phyloP scores from a whole-genome alignment of 352 stramenopile species.

The Pythium aquatile region DNA sequence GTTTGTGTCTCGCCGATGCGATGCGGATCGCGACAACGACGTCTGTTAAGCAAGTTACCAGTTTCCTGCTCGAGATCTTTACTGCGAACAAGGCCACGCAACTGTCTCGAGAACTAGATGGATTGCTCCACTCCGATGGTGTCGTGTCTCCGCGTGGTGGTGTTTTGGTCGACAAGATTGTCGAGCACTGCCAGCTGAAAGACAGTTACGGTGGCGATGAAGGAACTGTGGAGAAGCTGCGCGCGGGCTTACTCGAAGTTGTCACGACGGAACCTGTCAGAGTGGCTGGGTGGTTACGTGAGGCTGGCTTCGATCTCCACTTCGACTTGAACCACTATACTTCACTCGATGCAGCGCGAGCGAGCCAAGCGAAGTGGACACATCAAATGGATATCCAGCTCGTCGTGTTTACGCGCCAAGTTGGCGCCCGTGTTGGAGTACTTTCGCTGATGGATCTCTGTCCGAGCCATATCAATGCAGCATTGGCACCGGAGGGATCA shows the following conservation, averaged over 20 bases:
- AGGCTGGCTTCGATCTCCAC: slow-evolving; percentile 56
- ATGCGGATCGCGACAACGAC: slow-evolving; percentile 8
- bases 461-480: slow-evolving; percentile 49
- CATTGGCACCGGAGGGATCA: slow-evolving; percentile 34
- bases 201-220: background rate
- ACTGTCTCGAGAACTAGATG: background rate
- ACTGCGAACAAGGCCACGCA: background rate
- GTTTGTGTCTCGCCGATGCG: slow-evolving; percentile 8
- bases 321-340: slow-evolving; percentile 50
- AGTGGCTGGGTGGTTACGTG: slow-evolving; percentile 48
- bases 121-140: background rate
- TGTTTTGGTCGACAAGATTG: background rate
- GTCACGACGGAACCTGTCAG: slow-evolving; percentile 29
- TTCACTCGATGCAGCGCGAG: slow-evolving; percentile 39
- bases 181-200: background rate
- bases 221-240: background rate
- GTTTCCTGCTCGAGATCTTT: slow-evolving; percentile 15
- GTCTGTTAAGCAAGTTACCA: slow-evolving; percentile 13
- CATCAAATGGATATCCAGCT: slow-evolving; percentile 74
- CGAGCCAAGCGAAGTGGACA: slow-evolving; percentile 64
- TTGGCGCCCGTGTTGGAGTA: slow-evolving; percentile 53
- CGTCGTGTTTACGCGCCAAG: slow-evolving; percentile 39
- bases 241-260: slow-evolving; percentile 12
- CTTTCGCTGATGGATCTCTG: slow-evolving; percentile 63
- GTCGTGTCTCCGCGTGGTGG: background rate